Evolutionary conservation across 164 flowering plant genomes (phyloP).

Genomic region (Kingdonia uniflora): DNA sequence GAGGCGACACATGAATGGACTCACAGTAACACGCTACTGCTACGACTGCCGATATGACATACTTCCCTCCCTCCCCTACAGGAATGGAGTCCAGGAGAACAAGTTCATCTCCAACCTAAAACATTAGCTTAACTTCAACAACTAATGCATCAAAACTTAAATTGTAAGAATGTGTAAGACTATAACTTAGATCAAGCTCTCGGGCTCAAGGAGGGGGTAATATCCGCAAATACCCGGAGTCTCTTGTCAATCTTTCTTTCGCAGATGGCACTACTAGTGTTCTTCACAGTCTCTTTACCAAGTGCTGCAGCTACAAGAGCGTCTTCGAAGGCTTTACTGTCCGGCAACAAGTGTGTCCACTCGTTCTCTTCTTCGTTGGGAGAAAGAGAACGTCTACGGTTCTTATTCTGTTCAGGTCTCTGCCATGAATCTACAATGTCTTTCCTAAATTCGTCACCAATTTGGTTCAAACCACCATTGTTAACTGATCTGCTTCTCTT

Average conservation of each 20-base stretch:
- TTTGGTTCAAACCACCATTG: constrained; percentile 1
- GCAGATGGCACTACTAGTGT: background rate
- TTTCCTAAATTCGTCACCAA: background rate
- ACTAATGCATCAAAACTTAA: constrained; percentile 1
- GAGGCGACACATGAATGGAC: too few species aligned
- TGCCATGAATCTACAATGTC: background rate
- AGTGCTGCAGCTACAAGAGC: constrained; percentile 81
- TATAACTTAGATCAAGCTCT: constrained; percentile 22
- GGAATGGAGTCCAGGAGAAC: constrained; percentile 48
- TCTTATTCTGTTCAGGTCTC: constrained; percentile 23
- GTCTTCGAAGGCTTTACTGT: constrained; percentile 66
- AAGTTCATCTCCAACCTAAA: constrained; percentile 71
- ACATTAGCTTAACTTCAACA: too few species aligned
- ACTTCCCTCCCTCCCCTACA: background rate
- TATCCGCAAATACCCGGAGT: constrained; percentile 75
- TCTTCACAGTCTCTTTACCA: constrained; percentile 24
- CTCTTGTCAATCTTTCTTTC: constrained; percentile 52
- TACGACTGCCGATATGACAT: background rate
- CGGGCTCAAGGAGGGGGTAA: constrained; percentile 58
- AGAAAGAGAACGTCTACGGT: constrained; percentile 36
- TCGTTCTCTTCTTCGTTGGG: constrained; percentile 26
- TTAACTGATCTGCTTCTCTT: constrained; percentile 72
- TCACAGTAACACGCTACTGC: too few species aligned
- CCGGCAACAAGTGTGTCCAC: constrained; percentile 47
- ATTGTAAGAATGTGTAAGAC: constrained; percentile 1